These are phyloP conservation scores for Hypoxylon sp. DNA, from an alignment of 2,329 filamentous ascomycete species.

Conservation along the genomic window DNA sequence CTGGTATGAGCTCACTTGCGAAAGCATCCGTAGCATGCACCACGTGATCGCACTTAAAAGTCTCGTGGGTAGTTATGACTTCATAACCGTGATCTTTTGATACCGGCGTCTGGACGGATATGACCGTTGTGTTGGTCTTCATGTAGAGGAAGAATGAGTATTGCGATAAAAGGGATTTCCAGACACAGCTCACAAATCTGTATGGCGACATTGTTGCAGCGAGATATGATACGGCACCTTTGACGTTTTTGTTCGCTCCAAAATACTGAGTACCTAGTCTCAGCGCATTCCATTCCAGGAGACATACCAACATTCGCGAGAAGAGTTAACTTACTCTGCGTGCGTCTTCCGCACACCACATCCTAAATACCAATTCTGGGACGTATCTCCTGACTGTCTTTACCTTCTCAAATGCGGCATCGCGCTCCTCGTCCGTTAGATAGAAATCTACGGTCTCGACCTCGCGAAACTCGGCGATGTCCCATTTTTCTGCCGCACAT, in stretches of 20 bases:
- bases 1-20: conserved; percentile 66
- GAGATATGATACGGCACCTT: conserved; percentile 61
- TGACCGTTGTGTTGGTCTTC: conserved; percentile 40
- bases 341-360: conserved; percentile 56
- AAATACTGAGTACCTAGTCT: conserved; percentile 55
- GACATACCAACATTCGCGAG: not conserved
- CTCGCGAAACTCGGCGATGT: conserved; percentile 59
- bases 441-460: conserved; percentile 65
- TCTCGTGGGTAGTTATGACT: conserved; percentile 62
- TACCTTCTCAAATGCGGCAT: conserved; percentile 53
- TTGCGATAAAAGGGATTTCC: conserved; percentile 58
- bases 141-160: conserved; percentile 41
- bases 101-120: conserved; percentile 57
- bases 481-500: conserved; percentile 54
- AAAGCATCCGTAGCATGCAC: conserved; percentile 72
- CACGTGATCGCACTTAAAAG: conserved; percentile 63
- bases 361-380: conserved; percentile 57
- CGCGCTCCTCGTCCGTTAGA: conserved; percentile 57
- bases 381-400: conserved; percentile 56
- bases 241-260: conserved; percentile 54
- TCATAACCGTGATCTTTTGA: conserved; percentile 55
- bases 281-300: not conserved
- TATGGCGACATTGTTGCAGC: conserved; percentile 68
- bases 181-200: conserved; percentile 63
- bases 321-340: conserved; percentile 47